Conservation (phyloP, 805 yeast species). For the Zygoascus flipseniorum region DNA sequence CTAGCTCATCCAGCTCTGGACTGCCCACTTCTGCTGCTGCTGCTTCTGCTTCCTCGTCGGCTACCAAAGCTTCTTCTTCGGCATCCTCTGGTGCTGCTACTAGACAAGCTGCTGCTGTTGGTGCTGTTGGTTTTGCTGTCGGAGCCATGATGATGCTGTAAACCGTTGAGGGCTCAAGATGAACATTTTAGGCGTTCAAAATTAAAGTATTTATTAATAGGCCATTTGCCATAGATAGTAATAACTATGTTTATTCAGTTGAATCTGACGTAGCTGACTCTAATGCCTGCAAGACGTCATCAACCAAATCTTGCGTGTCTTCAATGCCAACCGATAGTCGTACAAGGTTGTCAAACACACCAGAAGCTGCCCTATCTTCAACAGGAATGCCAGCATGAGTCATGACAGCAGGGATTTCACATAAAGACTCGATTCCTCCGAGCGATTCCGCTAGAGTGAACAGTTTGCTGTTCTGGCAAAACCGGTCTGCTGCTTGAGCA, state of each 20-base stretch:
- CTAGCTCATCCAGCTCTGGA: constrained; percentile 3
- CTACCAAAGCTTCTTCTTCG: constrained; percentile 4
- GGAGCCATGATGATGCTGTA: not conserved
- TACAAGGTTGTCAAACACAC: constrained; percentile 73
- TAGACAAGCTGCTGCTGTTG: constrained; percentile 1
- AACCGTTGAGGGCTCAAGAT: not conserved
- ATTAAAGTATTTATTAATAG: not conserved
- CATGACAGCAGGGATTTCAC: constrained; percentile 87
- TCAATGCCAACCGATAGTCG: constrained; percentile 85
- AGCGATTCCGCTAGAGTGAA: constrained; percentile 85
- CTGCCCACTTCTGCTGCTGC: constrained; percentile 1
- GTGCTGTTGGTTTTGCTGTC: constrained; percentile 6
- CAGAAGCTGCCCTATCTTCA: constrained; percentile 67
- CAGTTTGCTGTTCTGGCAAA: constrained; percentile 63
- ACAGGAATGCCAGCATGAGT: constrained; percentile 86
- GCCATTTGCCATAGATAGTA: not conserved
- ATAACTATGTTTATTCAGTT: not conserved
- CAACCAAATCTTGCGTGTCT: constrained; percentile 68
- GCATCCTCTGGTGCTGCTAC: constrained; percentile 2
- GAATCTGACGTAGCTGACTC: constrained; percentile 23
- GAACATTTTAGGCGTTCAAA: not conserved
- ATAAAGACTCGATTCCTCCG: constrained; percentile 80
- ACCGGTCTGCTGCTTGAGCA: constrained; percentile 62
- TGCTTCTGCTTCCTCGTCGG: constrained; percentile 2
- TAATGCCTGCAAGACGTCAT: constrained; percentile 65